A percentile compares a stretch with the other conserved stretches of the same genome.
phyloP scores from a whole-genome alignment of 2,329 filamentous ascomycete species.

The Penicillium janthinellum region DNA sequence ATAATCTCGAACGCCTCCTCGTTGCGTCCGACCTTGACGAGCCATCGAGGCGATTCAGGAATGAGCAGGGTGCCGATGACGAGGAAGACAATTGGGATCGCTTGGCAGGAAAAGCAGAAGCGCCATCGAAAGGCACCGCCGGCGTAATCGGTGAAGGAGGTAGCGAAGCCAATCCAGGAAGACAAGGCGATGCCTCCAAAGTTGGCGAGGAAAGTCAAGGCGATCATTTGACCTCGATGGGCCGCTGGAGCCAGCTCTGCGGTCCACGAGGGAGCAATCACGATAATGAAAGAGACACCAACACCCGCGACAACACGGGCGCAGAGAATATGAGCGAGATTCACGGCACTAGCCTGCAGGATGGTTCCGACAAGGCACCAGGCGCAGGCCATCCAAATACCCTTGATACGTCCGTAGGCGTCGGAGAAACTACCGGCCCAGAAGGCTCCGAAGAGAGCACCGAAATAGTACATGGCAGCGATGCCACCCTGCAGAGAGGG shows the following conservation, averaged over 20 bases:
- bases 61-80: slow-evolving; percentile 22
- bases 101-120: slow-evolving; percentile 27
- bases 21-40: slow-evolving; percentile 25
- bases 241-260: slow-evolving; percentile 25
- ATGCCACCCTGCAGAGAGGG: slow-evolving; percentile 43
- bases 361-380: slow-evolving; percentile 27
- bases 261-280: slow-evolving; percentile 25
- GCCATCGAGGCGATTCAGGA: slow-evolving; percentile 32
- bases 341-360: slow-evolving; percentile 25
- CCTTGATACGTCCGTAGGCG: slow-evolving; percentile 24
- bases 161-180: slow-evolving; percentile 32
- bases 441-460: slow-evolving; percentile 24
- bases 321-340: slow-evolving; percentile 25
- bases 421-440: slow-evolving; percentile 23
- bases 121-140: slow-evolving; percentile 26
- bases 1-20: slow-evolving; percentile 27
- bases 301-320: slow-evolving; percentile 29
- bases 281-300: slow-evolving; percentile 28
- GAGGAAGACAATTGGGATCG: slow-evolving; percentile 21
- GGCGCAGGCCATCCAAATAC: slow-evolving; percentile 25
- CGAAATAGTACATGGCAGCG: slow-evolving; percentile 42
- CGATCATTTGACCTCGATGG: slow-evolving; percentile 23
- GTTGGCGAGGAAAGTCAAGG: slow-evolving; percentile 30
- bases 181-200: slow-evolving; percentile 33
- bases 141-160: slow-evolving; percentile 16